These are phyloP conservation scores for Lentinula novae-zelandiae DNA, from an alignment of 1,284 basidiomycete species.

Conservation along the genomic window DNA sequence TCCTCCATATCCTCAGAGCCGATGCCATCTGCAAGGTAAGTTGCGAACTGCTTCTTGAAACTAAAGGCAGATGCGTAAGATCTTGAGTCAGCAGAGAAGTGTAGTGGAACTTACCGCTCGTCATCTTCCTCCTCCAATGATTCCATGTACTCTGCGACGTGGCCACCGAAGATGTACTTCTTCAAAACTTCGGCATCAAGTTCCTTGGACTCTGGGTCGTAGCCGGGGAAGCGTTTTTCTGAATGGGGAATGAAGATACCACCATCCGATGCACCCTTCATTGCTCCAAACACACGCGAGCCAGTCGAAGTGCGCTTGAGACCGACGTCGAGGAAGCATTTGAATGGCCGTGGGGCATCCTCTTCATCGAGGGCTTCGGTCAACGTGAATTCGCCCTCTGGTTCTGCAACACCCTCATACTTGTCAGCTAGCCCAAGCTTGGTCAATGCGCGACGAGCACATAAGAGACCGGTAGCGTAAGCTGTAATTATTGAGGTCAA, in stretches of 20 bases:
- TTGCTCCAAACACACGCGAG: conserved; percentile 96
- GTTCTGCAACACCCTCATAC: conserved; percentile 94
- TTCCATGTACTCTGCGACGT: conserved; percentile 99
- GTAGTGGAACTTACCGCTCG: conserved; percentile 60
- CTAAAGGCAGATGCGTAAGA: conserved; percentile 33
- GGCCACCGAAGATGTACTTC: conserved; percentile 98
- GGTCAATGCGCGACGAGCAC: conserved; percentile 91
- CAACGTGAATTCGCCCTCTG: conserved; percentile 82
- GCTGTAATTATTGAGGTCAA: conserved; percentile 41
- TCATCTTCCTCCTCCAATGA: conserved; percentile 99
- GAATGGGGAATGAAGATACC: conserved; percentile 98
- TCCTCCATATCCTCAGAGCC: conserved; percentile 98
- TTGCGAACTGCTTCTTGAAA: conserved; percentile 98
- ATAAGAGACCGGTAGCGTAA: conserved; percentile 96
- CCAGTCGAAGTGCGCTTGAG: conserved; percentile 98
- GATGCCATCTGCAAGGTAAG: conserved; percentile 93
- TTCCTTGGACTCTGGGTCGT: conserved; percentile 91
- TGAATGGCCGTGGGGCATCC: conserved; percentile 97
- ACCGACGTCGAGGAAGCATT: conserved; percentile 98
- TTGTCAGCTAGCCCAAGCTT: conserved; percentile 98
- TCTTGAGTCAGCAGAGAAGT: too few relatives aligned
- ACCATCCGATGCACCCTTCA: conserved; percentile 99
- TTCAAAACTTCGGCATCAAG: conserved; percentile 94
- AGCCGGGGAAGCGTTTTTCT: conserved; percentile 98
- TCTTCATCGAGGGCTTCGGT: conserved; percentile 88